phyloP scores from a whole-genome alignment of 2,329 filamentous ascomycete species.

The Exophiala alcalophila region DNA sequence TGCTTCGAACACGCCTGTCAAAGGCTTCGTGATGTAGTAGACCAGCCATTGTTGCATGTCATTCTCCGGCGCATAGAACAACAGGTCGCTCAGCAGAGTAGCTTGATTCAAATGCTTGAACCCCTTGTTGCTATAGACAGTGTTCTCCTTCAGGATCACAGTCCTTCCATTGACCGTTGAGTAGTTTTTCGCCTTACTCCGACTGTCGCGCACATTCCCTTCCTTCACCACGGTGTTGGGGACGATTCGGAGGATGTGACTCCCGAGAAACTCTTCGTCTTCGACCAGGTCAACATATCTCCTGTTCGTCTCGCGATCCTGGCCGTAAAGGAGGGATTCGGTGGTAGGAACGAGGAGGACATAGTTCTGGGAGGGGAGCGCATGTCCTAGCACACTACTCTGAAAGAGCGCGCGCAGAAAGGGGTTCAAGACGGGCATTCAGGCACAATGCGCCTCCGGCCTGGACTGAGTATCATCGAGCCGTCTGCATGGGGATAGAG shows the following conservation, averaged over 20 bases:
- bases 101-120: conserved; percentile 91
- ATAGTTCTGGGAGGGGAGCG: conserved; percentile 85
- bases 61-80: conserved; percentile 86
- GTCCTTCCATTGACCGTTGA: conserved; percentile 89
- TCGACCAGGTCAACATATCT: conserved; percentile 75
- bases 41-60: conserved; percentile 93
- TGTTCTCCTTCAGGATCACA: conserved; percentile 89
- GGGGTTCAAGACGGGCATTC: conserved; percentile 98
- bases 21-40: conserved; percentile 88
- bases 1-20: conserved; percentile 82
- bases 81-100: conserved; percentile 74
- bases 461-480: conserved; percentile 22
- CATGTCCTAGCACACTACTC: conserved; percentile 88
- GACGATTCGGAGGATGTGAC: conserved; percentile 89
- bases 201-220: conserved; percentile 74
- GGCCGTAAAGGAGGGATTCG: conserved; percentile 81
- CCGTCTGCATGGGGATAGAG: conserved; percentile 16
- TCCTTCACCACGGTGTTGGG: conserved; percentile 52
- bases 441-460: conserved; percentile 39
- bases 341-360: conserved; percentile 91
- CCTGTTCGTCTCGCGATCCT: conserved; percentile 80
- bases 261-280: conserved; percentile 91
- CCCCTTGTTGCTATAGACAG: conserved; percentile 94
- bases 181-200: conserved; percentile 91
- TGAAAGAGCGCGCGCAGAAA: conserved; percentile 98